Conservation (phyloP, 495 filamentous ascomycete species). For the Mytilinidion resinicola region DNA sequence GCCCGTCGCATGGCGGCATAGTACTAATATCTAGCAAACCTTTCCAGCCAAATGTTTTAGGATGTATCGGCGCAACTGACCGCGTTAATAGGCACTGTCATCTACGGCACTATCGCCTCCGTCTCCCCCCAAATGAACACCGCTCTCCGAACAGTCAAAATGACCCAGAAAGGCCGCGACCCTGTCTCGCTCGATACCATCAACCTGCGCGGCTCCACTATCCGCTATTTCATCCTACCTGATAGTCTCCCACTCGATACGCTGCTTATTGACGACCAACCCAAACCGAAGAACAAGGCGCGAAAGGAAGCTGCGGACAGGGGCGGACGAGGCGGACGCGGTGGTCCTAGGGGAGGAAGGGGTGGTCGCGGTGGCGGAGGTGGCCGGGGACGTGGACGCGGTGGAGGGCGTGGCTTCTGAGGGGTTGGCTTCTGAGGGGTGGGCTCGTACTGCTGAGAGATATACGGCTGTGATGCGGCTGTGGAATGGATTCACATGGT, state of each 20-base stretch:
- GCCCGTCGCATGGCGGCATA: background rate
- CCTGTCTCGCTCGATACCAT: constrained; percentile 86
- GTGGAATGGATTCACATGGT: no score
- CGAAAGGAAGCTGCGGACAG: constrained; percentile 81
- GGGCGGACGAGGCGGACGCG: constrained; percentile 38
- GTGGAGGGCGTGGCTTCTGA: constrained; percentile 23
- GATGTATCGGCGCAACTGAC: no score
- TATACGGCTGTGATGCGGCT: no score
- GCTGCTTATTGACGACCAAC: constrained; percentile 87
- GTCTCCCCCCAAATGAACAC: constrained; percentile 98
- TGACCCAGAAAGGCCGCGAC: constrained; percentile 82
- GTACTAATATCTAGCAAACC: background rate
- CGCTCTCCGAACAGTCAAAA: constrained; percentile 84
- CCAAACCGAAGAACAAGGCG: constrained; percentile 99
- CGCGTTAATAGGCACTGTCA: constrained; percentile 65
- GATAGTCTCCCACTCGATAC: constrained; percentile 93
- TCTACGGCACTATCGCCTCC: constrained; percentile 90
- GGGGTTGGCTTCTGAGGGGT: background rate
- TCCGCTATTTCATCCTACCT: constrained; percentile 89
- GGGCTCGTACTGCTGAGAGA: no score
- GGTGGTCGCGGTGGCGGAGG: constrained; percentile 53
- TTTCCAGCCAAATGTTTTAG: background rate
- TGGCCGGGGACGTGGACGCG: constrained; percentile 40
- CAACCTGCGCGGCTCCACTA: constrained; percentile 88
- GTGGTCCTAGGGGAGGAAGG: constrained; percentile 50